These are phyloP conservation scores for Tubosaeta brunneosetosa DNA, from an alignment of 768 basidiomycete species.

Conservation along the genomic window DNA sequence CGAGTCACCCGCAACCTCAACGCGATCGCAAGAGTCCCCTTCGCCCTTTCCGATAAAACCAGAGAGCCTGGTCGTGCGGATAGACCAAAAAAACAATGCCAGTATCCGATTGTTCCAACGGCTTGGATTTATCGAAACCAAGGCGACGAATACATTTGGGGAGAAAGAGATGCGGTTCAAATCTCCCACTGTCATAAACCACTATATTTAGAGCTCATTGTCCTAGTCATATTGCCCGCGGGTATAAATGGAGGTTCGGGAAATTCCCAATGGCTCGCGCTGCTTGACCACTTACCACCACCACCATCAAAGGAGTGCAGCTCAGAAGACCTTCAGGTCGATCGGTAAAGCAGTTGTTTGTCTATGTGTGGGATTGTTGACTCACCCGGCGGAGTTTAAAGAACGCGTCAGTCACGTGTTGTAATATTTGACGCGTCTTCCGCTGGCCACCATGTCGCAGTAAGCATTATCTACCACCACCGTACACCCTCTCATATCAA, in stretches of 20 bases:
- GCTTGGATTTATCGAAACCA: slow-evolving; percentile 70
- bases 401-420: not conserved
- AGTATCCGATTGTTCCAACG: slow-evolving; percentile 71
- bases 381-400: slow-evolving; percentile 9
- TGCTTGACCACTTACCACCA: not conserved
- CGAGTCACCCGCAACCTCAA: slow-evolving; percentile 28
- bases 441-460: slow-evolving; percentile 11
- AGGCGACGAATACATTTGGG: slow-evolving; percentile 66
- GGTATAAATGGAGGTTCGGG: slow-evolving; percentile 7
- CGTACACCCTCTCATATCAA: not conserved
- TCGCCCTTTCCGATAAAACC: slow-evolving; percentile 43
- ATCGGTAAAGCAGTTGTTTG: slow-evolving; percentile 9
- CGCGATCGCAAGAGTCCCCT: slow-evolving; percentile 20
- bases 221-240: slow-evolving; percentile 14
- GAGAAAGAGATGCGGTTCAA: slow-evolving; percentile 74
- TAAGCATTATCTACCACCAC: slow-evolving; percentile 2
- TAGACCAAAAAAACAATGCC: slow-evolving; percentile 62
- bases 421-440: slow-evolving; percentile 7
- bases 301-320: too few relatives aligned
- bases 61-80: slow-evolving; percentile 57
- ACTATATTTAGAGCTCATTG: slow-evolving; percentile 8
- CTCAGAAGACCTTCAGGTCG: too few relatives aligned
- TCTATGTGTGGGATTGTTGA: slow-evolving; percentile 4
- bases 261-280: not conserved
- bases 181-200: slow-evolving; percentile 1